Evolutionary conservation across 805 yeast species (phyloP), one percentile per base, ranked within the genome.

Genomic region (Suhomyces prunicola): DNA sequence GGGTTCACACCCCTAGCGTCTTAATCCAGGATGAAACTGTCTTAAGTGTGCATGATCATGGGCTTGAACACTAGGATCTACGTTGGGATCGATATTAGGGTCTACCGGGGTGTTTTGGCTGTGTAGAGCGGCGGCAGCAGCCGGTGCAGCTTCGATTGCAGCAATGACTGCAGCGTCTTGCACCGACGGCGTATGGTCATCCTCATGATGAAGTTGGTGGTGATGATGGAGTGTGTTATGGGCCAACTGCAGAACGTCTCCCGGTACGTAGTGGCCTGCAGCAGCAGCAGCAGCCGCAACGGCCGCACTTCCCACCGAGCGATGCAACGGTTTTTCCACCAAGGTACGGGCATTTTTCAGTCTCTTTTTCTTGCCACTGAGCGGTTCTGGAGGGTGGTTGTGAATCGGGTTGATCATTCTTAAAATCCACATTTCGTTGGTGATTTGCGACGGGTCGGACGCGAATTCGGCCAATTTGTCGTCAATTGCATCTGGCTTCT

Each of bases 341-440:
- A 75, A 69, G 7, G 76, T 70, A 53, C 79, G 63, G 13, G 75
- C 61, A 60, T 62, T 66, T 62, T 72, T 73, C 53, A 66, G 66
- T 56, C 77, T 62, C 64, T 73, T 74, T 62, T 73, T 73, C 26
- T 55, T 56, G 44, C 65, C 63, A 45, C 63, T 63, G 55, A 64
- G 64, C 41, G 77, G 77, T 61, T 74, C 79, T 13, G 77, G 72
- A 1, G 78, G 66, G 59, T 76, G 80, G 60, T 76, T 76, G 61
- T 76, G 80, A 22, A 68, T 68, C 1, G 79, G 78, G 59, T 72
- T 73, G 50, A 76, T 75, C 80, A 76, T 76, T 52, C 79, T 61
- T 60, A 76, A 74, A 44, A 75, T 71, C 80, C 80, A 76, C 71
- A 73, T 72, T 58, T 74, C 79, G 23, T 64, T 67, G 24, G 42